These are phyloP conservation scores for Rhizopus delemar DNA, from an alignment of 371 early-diverging fungal species.

Conservation along the genomic window DNA sequence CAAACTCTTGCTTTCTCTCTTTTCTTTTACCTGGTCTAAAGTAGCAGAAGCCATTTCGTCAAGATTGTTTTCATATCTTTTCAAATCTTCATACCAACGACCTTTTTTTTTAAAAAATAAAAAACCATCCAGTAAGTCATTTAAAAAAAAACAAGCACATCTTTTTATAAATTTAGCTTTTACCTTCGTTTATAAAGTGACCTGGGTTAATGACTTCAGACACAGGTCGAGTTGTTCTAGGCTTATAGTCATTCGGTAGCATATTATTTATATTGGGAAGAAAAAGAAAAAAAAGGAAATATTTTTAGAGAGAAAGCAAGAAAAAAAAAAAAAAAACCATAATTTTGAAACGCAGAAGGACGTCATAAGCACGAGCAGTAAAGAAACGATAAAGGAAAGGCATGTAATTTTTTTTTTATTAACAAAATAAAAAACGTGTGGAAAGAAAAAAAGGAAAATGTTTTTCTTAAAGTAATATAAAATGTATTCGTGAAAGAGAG, in stretches of 20 bases:
- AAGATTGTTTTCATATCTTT: constrained; percentile 87
- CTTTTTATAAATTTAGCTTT: neutral
- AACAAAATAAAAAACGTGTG: neutral
- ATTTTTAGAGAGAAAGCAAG: neutral
- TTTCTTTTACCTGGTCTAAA: constrained; percentile 64
- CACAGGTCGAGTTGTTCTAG: constrained; percentile 27
- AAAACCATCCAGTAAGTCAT: constrained; percentile 4
- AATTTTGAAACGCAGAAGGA: neutral
- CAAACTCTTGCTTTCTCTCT: neutral
- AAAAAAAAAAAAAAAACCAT: neutral
- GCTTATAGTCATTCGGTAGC: constrained; percentile 27
- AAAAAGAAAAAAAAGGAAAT: neutral
- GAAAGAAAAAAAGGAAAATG: neutral
- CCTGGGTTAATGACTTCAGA: constrained; percentile 30
- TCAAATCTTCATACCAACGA: constrained; percentile 85
- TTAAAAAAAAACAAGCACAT: constrained; percentile 3
- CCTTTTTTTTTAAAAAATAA: neutral
- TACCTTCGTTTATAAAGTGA: constrained; percentile 25
- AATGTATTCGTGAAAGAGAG: neutral
- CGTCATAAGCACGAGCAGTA: neutral
- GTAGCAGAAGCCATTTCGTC: constrained; percentile 92
- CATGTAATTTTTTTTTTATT: neutral
- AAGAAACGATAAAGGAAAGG: neutral
- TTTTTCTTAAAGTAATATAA: neutral
- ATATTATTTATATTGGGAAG: constrained; percentile 5